A percentile compares a stretch with the other conserved stretches of the same genome.
Evolutionary conservation across 495 filamentous ascomycete genomes (phyloP).

Genomic region (Sphaerosporella brunnea): DNA sequence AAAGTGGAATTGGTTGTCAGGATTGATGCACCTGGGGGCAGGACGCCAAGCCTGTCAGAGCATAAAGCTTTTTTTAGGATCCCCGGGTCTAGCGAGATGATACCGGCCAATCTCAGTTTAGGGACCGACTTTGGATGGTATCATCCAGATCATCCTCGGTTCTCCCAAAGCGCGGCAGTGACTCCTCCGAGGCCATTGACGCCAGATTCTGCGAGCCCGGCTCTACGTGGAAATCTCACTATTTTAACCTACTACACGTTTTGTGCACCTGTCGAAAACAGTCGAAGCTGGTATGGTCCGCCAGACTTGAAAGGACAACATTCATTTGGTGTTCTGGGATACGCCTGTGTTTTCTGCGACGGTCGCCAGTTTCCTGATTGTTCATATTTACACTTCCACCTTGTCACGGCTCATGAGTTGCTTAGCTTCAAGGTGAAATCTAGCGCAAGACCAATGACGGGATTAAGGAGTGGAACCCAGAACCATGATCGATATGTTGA

Average conservation of each 20-base stretch:
- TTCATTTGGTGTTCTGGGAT: conserved; percentile 16
- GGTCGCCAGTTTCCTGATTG: conserved; percentile 17
- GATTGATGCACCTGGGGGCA: conserved; percentile 9
- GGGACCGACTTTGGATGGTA: conserved; percentile 19
- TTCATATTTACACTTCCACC: conserved; percentile 19
- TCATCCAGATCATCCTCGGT: too few relatives aligned
- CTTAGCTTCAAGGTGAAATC: conserved; percentile 20
- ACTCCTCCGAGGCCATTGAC: too few relatives aligned
- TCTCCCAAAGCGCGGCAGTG: too few relatives aligned
- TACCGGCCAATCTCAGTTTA: conserved; percentile 14
- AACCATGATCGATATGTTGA: conserved; percentile 15
- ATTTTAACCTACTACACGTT: conserved; percentile 9
- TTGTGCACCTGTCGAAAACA: conserved; percentile 13
- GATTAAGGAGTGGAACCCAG: conserved; percentile 7
- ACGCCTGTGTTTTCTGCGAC: conserved; percentile 21
- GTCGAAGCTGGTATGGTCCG: conserved; percentile 12
- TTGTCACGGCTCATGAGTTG: conserved; percentile 19
- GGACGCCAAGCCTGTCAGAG: not conserved
- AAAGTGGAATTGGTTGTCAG: too few relatives aligned
- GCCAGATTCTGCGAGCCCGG: not conserved
- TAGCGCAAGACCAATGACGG: conserved; percentile 7
- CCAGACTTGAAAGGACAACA: conserved; percentile 16
- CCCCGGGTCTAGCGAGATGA: too few relatives aligned
- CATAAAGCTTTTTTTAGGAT: not conserved
- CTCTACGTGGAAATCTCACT: not conserved